Evolutionary conservation across 345 rosid genomes (phyloP), one percentile per base, ranked within the genome.

Genomic region (Draba incana): DNA sequence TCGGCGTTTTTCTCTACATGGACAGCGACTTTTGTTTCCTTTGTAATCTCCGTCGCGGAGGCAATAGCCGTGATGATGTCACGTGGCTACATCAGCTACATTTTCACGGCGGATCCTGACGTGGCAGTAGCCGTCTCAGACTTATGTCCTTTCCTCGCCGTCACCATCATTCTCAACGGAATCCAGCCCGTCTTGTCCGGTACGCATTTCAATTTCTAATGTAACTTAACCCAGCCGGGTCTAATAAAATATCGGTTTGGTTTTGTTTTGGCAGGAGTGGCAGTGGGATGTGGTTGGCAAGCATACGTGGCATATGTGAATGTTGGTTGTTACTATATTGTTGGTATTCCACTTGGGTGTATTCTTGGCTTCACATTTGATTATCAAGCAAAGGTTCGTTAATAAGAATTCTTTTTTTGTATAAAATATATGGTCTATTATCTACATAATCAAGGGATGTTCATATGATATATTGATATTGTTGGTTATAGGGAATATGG

Each of bases 231-330:
- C 9, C 10, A 10, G 25, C 33, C 35, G 3, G 25, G 16, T 23
- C 12, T 23, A 37, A 50, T 31, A n/a, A 20, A 31, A 25, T 31
- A 8, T 16, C 8, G 14, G 51, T 43, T 52, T 71, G 13, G 9
- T 42, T 5, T 15, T 15, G 10, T 20, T 8, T 31, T 50, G 64
- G 57, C 53, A 87, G 88, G 92, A 8, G 92, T 85, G 79, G 89
- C 92, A 6, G 86, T 87, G 52, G 92, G 92, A 20, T 82, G 93
- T 44, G 93, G 90, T 72, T 87, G 93, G 88, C 93, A 85, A 71
- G 72, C 86, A 13, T 82, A 81, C 43, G 88, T 87, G 52, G 92
- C 92, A 2, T 80, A 79, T 55, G 86, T 85, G 3, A 87, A 87
- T 9, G 72, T 87, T 1, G 85, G 82, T 20, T 85, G 89, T 23